phyloP scores from a whole-genome alignment of 1,284 basidiomycete species.

The Tremellales sp. region DNA sequence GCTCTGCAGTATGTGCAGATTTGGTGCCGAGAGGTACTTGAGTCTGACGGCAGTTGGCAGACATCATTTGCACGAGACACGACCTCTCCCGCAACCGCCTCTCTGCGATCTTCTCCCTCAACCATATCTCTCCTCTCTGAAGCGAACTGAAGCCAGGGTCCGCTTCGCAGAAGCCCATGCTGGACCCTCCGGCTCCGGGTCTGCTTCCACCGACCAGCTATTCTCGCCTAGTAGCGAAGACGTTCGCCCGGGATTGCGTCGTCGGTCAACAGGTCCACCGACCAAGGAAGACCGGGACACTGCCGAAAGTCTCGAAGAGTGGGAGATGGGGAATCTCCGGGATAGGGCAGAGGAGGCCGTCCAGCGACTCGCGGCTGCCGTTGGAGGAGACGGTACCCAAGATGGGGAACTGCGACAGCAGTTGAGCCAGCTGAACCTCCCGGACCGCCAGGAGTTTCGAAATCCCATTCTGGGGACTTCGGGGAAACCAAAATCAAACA shows the following conservation, averaged over 20 bases:
- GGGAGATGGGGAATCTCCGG: slow-evolving; percentile 23
- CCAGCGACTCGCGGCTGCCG: slow-evolving; percentile 20
- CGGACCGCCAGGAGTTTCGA: slow-evolving; percentile 2
- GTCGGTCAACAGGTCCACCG: slow-evolving; percentile 28
- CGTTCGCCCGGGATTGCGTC: slow-evolving; percentile 22
- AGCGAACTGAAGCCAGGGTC: slow-evolving; percentile 44
- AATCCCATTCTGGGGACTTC: not conserved
- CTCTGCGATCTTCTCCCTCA: slow-evolving; percentile 42
- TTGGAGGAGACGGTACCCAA: slow-evolving; percentile 5
- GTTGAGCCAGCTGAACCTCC: slow-evolving; percentile 31
- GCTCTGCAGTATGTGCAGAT: slow-evolving; percentile 38
- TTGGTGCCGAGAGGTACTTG: not conserved
- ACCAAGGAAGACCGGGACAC: slow-evolving; percentile 17
- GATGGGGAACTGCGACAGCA: slow-evolving; percentile 30
- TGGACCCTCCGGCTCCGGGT: slow-evolving; percentile 27
- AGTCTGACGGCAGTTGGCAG: slow-evolving; percentile 13
- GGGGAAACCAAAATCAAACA: slow-evolving; percentile 32
- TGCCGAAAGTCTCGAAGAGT: slow-evolving; percentile 16
- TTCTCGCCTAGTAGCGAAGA: not conserved
- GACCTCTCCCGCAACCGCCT: slow-evolving; percentile 44
- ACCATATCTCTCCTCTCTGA: slow-evolving; percentile 40
- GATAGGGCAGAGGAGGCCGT: slow-evolving; percentile 31
- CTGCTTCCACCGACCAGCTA: not conserved
- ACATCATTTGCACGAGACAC: slow-evolving; percentile 41
- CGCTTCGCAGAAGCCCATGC: slow-evolving; percentile 41